A percentile compares a stretch with the other conserved stretches of the same genome.
These are phyloP conservation scores for Penicillium oxalicum DNA, from an alignment of 2,329 filamentous ascomycete genomes.

Conservation along the genomic window DNA sequence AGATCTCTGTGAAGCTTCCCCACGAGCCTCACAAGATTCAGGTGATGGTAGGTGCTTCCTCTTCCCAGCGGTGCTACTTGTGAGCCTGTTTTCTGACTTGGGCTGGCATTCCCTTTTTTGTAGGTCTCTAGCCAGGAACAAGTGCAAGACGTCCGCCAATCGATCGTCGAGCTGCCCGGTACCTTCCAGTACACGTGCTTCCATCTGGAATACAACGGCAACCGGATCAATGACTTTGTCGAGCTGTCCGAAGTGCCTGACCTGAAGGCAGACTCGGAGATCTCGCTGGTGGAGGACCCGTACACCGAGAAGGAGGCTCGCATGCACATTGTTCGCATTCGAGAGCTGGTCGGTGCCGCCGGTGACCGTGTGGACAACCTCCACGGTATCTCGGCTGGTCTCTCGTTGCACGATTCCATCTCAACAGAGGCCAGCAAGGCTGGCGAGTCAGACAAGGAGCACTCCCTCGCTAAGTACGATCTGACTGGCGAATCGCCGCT, in stretches of 20 bases:
- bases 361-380: slow-evolving; percentile 81
- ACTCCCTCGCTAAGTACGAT: slow-evolving; percentile 66
- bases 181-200: slow-evolving; percentile 99
- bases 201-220: slow-evolving; percentile 84
- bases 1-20: slow-evolving; percentile 74
- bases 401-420: slow-evolving; percentile 81
- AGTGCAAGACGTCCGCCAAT: slow-evolving; percentile 93
- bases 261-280: slow-evolving; percentile 68
- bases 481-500: slow-evolving; percentile 65
- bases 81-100: slow-evolving; percentile 20
- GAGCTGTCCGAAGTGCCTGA: slow-evolving; percentile 83
- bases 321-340: slow-evolving; percentile 83
- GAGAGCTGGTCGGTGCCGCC: slow-evolving; percentile 88
- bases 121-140: slow-evolving; percentile 91
- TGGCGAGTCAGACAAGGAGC: slow-evolving; percentile 40
- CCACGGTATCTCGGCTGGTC: slow-evolving; percentile 76
- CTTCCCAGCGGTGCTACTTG: slow-evolving; percentile 5
- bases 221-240: slow-evolving; percentile 90
- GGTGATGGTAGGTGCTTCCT: slow-evolving; percentile 64
- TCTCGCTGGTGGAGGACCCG: slow-evolving; percentile 82
- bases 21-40: slow-evolving; percentile 72
- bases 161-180: slow-evolving; percentile 84
- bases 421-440: slow-evolving; percentile 41
- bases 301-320: slow-evolving; percentile 98
- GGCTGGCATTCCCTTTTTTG: slow-evolving; percentile 1